phyloP scores from a whole-genome alignment of 257 asterid species.

The Cynanchum wilfordii region DNA sequence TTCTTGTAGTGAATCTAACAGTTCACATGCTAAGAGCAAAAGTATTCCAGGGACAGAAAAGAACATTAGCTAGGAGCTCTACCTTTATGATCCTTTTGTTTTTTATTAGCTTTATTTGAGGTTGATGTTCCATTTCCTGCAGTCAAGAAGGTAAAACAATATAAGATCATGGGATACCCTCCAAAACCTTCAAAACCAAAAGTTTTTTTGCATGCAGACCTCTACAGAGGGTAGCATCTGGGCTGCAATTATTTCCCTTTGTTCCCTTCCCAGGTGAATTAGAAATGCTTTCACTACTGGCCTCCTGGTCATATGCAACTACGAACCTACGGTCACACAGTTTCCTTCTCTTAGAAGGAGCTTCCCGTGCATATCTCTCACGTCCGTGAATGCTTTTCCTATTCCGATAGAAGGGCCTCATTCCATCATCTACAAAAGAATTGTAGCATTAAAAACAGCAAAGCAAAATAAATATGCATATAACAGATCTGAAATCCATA shows the following conservation, averaged over 20 bases:
- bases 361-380: conserved; percentile 45
- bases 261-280: conserved; percentile 49
- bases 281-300: conserved; percentile 60
- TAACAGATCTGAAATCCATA: background rate
- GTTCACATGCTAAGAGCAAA: background rate
- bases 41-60: background rate
- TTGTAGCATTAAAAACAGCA: background rate
- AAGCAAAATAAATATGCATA: conserved; percentile 4
- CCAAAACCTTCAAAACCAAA: conserved; percentile 12
- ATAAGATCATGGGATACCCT: conserved; percentile 18
- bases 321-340: conserved; percentile 40
- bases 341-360: conserved; percentile 70
- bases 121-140: conserved; percentile 48
- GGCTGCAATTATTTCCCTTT: conserved; percentile 32
- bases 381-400: conserved; percentile 51
- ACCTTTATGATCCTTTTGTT: conserved; percentile 58
- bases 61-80: background rate
- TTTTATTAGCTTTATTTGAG: conserved; percentile 36
- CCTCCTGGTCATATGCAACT: conserved; percentile 50
- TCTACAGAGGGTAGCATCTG: conserved; percentile 24
- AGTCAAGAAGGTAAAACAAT: conserved; percentile 12
- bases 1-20: background rate
- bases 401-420: conserved; percentile 53
- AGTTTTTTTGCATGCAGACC: conserved; percentile 26
- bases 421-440: conserved; percentile 49